A percentile compares a stretch with the other conserved stretches of the same genome.
Conservation (phyloP, 164 flowering plant species). For the Cinnamomum micranthum region DNA sequence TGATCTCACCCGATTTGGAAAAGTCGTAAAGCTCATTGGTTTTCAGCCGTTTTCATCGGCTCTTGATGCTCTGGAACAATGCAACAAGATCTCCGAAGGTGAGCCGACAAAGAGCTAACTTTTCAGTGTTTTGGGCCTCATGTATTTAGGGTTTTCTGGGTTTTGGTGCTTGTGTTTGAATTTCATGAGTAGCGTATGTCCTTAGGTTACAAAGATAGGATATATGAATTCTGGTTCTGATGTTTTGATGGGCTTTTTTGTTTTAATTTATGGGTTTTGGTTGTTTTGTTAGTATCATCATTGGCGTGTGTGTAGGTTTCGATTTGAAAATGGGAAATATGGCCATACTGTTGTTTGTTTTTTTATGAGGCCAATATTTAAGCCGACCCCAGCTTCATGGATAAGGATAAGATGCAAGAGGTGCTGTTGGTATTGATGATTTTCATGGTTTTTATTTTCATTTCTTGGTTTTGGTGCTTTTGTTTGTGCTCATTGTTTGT, state of each 20-base stretch:
- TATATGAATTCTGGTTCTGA: neutral
- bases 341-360: too few relatives aligned
- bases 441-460: too few relatives aligned
- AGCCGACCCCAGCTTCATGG: too few relatives aligned
- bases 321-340: too few relatives aligned
- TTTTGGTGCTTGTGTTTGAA: neutral
- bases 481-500: too few relatives aligned
- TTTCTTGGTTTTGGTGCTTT: too few relatives aligned
- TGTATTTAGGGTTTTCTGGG: neutral
- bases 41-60: constrained; percentile 82
- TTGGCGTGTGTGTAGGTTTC: too few relatives aligned
- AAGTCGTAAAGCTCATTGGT: constrained; percentile 74
- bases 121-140: neutral
- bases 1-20: constrained; percentile 81
- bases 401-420: too few relatives aligned
- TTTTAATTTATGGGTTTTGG: too few relatives aligned
- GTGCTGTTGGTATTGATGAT: too few relatives aligned
- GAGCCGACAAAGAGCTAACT: neutral
- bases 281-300: too few relatives aligned
- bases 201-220: neutral
- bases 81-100: constrained; percentile 93
- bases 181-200: neutral
- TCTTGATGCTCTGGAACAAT: constrained; percentile 84
- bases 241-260: neutral
- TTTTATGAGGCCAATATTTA: too few relatives aligned